Conservation (phyloP, 2,329 filamentous ascomycete genomes). For the Venturia nashicola region DNA sequence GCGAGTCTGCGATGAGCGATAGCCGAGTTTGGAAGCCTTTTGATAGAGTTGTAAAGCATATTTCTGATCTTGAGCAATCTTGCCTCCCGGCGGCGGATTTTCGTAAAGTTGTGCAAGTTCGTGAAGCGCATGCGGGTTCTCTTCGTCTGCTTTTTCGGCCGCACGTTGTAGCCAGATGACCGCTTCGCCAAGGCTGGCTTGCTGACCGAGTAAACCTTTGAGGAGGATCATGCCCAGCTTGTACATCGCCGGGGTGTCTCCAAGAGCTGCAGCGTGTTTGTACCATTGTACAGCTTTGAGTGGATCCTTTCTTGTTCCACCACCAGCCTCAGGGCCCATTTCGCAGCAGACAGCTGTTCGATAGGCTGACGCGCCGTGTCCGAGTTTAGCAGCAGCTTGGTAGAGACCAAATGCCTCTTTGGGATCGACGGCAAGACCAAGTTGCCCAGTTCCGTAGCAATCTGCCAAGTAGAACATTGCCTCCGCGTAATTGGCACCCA, state of each 20-base stretch:
- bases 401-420: conserved; percentile 93
- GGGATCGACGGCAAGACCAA: conserved; percentile 69
- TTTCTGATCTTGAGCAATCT: conserved; percentile 65
- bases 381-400: conserved; percentile 81
- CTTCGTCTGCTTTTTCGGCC: conserved; percentile 71
- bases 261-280: conserved; percentile 77
- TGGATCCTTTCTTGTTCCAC: conserved; percentile 81
- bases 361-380: conserved; percentile 79
- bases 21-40: conserved; percentile 76
- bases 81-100: conserved; percentile 53
- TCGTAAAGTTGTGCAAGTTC: conserved; percentile 60
- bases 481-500: conserved; percentile 58
- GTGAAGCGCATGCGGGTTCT: conserved; percentile 91
- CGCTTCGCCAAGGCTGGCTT: conserved; percentile 69
- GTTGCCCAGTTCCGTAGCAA: conserved; percentile 67
- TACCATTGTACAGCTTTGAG: conserved; percentile 98
- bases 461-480: conserved; percentile 94
- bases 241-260: conserved; percentile 92
- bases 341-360: conserved; percentile 95
- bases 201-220: conserved; percentile 86
- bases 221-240: conserved; percentile 94
- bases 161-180: conserved; percentile 88
- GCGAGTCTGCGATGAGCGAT: conserved; percentile 89
- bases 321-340: conserved; percentile 86
- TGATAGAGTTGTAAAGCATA: conserved; percentile 75